Evolutionary conservation across 2,329 filamentous ascomycete species (phyloP).

Genomic region (Pseudogymnoascus sp.): DNA sequence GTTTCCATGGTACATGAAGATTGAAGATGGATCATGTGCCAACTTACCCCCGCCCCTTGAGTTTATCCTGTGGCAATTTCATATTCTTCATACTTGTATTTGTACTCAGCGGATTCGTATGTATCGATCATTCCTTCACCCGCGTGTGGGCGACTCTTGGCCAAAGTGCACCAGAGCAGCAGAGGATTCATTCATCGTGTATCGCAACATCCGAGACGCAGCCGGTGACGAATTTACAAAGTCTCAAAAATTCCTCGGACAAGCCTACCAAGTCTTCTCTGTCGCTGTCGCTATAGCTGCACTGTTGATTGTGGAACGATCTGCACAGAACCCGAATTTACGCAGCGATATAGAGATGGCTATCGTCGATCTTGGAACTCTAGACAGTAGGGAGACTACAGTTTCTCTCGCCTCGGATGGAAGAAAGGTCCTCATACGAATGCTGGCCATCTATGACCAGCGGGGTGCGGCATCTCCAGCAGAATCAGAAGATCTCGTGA

Average conservation of each 20-base stretch:
- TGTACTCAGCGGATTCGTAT: slow-evolving; percentile 26
- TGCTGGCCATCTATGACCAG: slow-evolving; percentile 24
- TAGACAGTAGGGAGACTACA: slow-evolving; percentile 18
- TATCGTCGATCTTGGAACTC: slow-evolving; percentile 21
- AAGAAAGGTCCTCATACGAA: slow-evolving; percentile 23
- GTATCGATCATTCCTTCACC: slow-evolving; percentile 24
- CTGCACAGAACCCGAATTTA: slow-evolving; percentile 21
- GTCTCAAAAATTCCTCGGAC: slow-evolving; percentile 23
- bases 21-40: slow-evolving; percentile 13
- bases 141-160: slow-evolving; percentile 22
- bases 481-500: slow-evolving; percentile 21
- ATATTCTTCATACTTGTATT: slow-evolving; percentile 24
- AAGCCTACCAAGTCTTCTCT: slow-evolving; percentile 26
- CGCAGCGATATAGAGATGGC: slow-evolving; percentile 24
- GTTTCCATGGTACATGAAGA: slow-evolving; percentile 26
- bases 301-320: slow-evolving; percentile 25
- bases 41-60: slow-evolving; percentile 16
- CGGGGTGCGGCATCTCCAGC: slow-evolving; percentile 17
- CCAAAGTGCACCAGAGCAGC: slow-evolving; percentile 22
- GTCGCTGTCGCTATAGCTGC: slow-evolving; percentile 25
- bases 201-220: slow-evolving; percentile 21
- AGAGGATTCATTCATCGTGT: slow-evolving; percentile 23
- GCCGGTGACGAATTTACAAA: slow-evolving; percentile 19
- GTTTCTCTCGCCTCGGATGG: slow-evolving; percentile 17
- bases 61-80: slow-evolving; percentile 23